Evolutionary conservation across 257 asterid species (phyloP).

Genomic region (Gentiana straminea): DNA sequence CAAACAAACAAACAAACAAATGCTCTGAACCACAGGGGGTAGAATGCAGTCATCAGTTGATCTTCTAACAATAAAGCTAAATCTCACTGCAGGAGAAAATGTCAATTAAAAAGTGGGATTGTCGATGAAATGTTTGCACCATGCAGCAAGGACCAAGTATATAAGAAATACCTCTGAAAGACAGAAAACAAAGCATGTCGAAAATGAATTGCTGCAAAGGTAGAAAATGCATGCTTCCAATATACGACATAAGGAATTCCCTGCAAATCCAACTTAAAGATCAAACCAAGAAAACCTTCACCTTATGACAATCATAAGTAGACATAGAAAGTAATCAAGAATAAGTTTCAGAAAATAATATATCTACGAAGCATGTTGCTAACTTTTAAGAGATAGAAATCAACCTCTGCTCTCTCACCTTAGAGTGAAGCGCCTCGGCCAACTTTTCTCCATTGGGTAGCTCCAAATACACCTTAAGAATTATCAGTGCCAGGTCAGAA

Average conservation of each 20-base stretch:
- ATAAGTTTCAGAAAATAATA: not conserved
- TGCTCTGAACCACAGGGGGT: too few relatives aligned
- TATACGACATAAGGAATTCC: constrained; percentile 78
- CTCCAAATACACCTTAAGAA: constrained; percentile 87
- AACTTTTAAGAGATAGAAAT: too few relatives aligned
- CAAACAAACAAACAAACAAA: too few relatives aligned
- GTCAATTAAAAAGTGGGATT: too few relatives aligned
- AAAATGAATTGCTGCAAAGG: constrained; percentile 71
- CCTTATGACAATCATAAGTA: not conserved
- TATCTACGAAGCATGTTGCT: too few relatives aligned
- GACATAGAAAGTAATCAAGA: not conserved
- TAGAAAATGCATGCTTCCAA: constrained; percentile 65
- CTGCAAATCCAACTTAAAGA: constrained; percentile 30
- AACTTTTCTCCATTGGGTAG: constrained; percentile 62
- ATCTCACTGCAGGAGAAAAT: too few relatives aligned
- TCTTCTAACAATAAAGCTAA: too few relatives aligned
- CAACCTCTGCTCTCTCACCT: constrained; percentile 28
- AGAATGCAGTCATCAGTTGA: too few relatives aligned
- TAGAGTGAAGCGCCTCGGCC: constrained; percentile 78
- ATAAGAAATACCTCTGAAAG: constrained; percentile 56
- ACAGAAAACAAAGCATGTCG: constrained; percentile 74
- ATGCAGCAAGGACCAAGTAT: too few relatives aligned
- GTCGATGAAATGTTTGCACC: too few relatives aligned
- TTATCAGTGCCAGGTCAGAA: too few relatives aligned
- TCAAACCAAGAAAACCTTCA: constrained; percentile 14